These are phyloP conservation scores for Tricholoma furcatifolium DNA, from an alignment of 768 basidiomycete species.

Conservation along the genomic window DNA sequence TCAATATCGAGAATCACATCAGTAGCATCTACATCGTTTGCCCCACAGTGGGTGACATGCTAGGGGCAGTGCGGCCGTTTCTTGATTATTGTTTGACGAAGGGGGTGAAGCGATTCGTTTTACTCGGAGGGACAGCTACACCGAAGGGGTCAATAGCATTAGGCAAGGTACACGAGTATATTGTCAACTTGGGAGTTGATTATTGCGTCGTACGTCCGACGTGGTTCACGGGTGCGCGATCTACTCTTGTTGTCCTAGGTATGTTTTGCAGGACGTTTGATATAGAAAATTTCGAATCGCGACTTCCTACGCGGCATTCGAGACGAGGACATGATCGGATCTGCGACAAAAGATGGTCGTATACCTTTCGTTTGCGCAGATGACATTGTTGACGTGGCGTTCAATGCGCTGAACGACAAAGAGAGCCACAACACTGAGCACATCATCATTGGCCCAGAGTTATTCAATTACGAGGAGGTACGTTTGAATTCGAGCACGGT, in stretches of 20 bases:
- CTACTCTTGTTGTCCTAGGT: no score
- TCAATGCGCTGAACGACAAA: conserved; percentile 25
- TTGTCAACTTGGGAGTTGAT: conserved; percentile 27
- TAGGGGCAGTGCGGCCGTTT: conserved; percentile 25
- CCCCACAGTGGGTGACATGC: conserved; percentile 18
- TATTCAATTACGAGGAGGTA: conserved; percentile 31
- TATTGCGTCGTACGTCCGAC: conserved; percentile 33
- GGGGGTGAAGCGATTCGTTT: conserved; percentile 32
- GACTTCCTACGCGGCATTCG: conserved; percentile 21
- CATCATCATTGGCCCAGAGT: conserved; percentile 31
- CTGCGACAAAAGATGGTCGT: conserved; percentile 26
- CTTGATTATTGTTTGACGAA: conserved; percentile 28
- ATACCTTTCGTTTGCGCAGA: conserved; percentile 29
- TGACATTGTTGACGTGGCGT: conserved; percentile 33
- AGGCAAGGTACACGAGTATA: conserved; percentile 34
- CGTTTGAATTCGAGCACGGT: not conserved
- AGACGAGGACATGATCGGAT: conserved; percentile 22
- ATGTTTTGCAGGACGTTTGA: no score
- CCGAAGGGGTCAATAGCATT: conserved; percentile 21
- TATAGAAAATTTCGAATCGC: conserved; percentile 13
- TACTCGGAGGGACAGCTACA: conserved; percentile 23
- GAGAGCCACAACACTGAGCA: conserved; percentile 24
- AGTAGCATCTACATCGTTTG: conserved; percentile 30
- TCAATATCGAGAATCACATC: conserved; percentile 17
- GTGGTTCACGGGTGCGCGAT: conserved; percentile 33